Conservation (phyloP, 192 early-diverging fungal species). For the Ramicandelaber brevisporus region DNA sequence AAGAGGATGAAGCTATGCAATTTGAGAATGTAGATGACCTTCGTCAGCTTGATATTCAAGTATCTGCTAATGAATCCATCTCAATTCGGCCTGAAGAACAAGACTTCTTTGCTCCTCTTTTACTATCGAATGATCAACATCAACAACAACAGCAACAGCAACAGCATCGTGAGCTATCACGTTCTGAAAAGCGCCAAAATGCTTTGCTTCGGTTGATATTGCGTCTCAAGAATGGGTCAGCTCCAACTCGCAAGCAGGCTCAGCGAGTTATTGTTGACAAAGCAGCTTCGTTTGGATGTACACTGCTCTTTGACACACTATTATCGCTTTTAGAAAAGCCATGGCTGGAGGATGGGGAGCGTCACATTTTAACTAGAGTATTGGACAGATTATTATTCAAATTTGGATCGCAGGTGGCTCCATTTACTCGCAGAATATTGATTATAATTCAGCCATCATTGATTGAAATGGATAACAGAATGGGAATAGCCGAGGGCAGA, state of each 20-base stretch:
- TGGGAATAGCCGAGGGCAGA: slow-evolving; percentile 77
- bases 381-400: slow-evolving; percentile 92
- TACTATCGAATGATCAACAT: too few relatives aligned
- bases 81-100: too few relatives aligned
- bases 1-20: too few relatives aligned
- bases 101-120: too few relatives aligned
- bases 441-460: slow-evolving; percentile 93
- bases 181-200: slow-evolving; percentile 84
- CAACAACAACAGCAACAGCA: too few relatives aligned
- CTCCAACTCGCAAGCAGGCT: slow-evolving; percentile 76
- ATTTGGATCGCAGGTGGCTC: slow-evolving; percentile 84
- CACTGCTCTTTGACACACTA: slow-evolving; percentile 87
- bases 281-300: slow-evolving; percentile 82
- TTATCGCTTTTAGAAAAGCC: slow-evolving; percentile 89
- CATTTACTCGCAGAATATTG: slow-evolving; percentile 95
- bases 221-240: slow-evolving; percentile 96
- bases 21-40: too few relatives aligned
- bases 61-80: too few relatives aligned
- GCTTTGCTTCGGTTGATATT: slow-evolving; percentile 88
- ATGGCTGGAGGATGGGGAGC: slow-evolving; percentile 93
- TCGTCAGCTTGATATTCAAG: too few relatives aligned
- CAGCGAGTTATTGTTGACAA: slow-evolving; percentile 89
- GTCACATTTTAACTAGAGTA: slow-evolving; percentile 93
- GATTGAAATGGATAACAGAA: slow-evolving; percentile 86
- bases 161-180: too few relatives aligned